A percentile compares a stretch with the other conserved stretches of the same genome.
phyloP scores from a whole-genome alignment of 148 eudicot genomes.

The Cornus kousa region DNA sequence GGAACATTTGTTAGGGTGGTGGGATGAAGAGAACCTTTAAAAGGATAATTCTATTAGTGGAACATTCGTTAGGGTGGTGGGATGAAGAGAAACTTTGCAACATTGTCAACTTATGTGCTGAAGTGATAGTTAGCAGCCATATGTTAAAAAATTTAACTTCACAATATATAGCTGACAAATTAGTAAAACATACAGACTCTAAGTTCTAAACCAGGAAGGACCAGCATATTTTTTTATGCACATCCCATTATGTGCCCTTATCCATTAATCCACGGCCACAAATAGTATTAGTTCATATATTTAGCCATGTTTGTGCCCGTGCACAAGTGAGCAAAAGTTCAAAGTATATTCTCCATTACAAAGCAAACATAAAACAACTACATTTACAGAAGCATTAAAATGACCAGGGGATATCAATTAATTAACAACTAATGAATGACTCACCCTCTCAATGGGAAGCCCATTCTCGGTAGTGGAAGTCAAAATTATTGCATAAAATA shows the following conservation, averaged over 20 bases:
- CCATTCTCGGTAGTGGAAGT: neutral
- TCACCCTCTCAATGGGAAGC: neutral
- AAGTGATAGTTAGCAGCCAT: neutral
- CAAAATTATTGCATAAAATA: neutral
- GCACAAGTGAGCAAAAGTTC: neutral
- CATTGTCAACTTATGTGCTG: neutral
- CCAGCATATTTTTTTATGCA: neutral
- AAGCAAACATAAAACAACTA: neutral
- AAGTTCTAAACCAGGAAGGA: neutral
- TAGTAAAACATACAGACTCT: neutral
- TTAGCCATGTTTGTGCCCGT: neutral
- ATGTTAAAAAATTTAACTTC: neutral
- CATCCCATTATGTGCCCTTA: neutral
- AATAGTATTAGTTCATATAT: neutral
- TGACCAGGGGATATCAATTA: neutral
- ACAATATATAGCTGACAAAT: neutral
- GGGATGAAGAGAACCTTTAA: slow-evolving; percentile 5
- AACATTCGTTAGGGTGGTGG: no score
- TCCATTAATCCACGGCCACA: neutral
- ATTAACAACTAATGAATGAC: neutral
- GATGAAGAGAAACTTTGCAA: no score
- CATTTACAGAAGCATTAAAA: neutral
- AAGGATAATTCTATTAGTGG: no score
- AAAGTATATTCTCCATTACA: neutral
- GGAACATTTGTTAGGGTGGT: slow-evolving; percentile 3